A percentile compares a stretch with the other conserved stretches of the same genome.
phyloP scores from a whole-genome alignment of 179 eudicot genomes.

The Beta lomatogona region DNA sequence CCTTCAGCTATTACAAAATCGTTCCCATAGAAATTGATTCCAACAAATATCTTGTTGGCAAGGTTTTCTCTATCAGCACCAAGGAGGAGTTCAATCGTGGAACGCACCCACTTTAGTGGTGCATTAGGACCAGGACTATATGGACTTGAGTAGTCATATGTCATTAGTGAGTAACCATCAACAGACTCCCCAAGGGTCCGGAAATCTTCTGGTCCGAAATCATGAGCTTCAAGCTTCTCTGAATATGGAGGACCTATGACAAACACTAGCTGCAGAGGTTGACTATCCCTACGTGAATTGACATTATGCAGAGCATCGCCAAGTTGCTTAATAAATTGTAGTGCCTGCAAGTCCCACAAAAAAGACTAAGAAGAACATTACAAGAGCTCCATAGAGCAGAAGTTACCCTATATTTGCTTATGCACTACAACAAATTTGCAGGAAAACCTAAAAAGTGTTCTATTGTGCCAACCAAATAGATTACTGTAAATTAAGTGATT shows the following conservation, averaged over 20 bases:
- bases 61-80: conserved; percentile 41
- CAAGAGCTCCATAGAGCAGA: not conserved
- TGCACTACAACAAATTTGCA: conserved; percentile 1
- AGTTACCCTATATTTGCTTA: not conserved
- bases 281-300: conserved; percentile 39
- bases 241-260: conserved; percentile 90
- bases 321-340: conserved; percentile 71
- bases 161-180: conserved; percentile 97
- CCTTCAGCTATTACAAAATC: conserved; percentile 77
- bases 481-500: not conserved
- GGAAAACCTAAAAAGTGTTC: not conserved
- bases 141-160: conserved; percentile 88
- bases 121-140: conserved; percentile 97
- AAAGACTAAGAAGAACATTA: conserved; percentile 25
- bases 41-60: conserved; percentile 73
- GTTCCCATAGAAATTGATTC: conserved; percentile 91
- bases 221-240: conserved; percentile 65
- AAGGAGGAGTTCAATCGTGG: conserved; percentile 61
- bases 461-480: not conserved
- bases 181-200: conserved; percentile 62
- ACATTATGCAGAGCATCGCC: conserved; percentile 77
- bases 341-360: conserved; percentile 54
- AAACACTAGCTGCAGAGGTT: conserved; percentile 65
- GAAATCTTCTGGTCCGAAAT: conserved; percentile 93
- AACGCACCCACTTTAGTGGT: conserved; percentile 82